Evolutionary conservation across 129 eudicot species (phyloP), one percentile per base, ranked within the genome.

Genomic region (Pittosporum tobira): DNA sequence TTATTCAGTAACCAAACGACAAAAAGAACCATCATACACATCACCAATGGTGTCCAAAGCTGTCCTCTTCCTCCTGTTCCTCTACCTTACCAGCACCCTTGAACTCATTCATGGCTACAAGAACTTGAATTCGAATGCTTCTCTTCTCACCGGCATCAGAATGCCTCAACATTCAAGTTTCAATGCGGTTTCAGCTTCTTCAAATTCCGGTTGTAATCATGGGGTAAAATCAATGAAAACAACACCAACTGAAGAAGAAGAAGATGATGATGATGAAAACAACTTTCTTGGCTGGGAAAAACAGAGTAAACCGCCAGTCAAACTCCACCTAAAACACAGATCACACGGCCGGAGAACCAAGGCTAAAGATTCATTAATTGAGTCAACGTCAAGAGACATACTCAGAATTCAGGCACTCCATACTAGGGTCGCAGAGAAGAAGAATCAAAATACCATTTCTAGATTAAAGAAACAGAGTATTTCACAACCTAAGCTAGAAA

Each of bases 331-430:
- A 4, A 85, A 75, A 67, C 88, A 71, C 66, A 56, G 81, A 34
- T 66, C 81, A 19, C 0, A 58, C 6, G 70, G 64, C 20, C 52
- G 67, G 44, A 25, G 71, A 53, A 37, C 38, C 10, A 43, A 68
- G 38, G 70, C 74, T 10, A 80, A 75, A 50, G 77, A 83, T 2
- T 79, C 81, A 0, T 66, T 91, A 7, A 31, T 64, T 27, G 71
- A 73, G 58, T 91, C 86, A 1, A 81, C 87, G 0, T 62, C 72
- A 0, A 81, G 73, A 23, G 99, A 93, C 31, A 13, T 71, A 3
- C 62, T 51, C n/a, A 44, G 99, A 69, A 87, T 93, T 28, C 91
- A 87, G 48, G 81, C 91, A 0, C 75, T 87, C 15, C 81, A 80
- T 56, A 74, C 67, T 26, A 62, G 99, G 30, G 75, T 87, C 51